These are phyloP conservation scores for Kentomonas sorsogonicus DNA, from an alignment of 208 protist species.

Conservation along the genomic window DNA sequence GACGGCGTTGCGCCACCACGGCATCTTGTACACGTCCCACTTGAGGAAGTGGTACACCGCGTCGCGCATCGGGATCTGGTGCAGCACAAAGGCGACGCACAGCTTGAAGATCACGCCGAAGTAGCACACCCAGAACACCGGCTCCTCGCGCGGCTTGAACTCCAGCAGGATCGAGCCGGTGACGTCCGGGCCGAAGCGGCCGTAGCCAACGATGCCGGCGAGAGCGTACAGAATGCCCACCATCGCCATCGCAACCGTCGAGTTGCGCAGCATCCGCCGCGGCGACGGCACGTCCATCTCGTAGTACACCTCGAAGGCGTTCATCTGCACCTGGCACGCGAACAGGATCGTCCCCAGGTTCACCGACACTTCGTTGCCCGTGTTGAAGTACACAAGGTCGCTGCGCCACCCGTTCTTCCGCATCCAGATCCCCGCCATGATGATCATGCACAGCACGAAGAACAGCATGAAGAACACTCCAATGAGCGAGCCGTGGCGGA, in stretches of 20 bases:
- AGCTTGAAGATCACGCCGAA: constrained; percentile 66
- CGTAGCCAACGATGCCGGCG: constrained; percentile 67
- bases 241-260: constrained; percentile 22
- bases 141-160: constrained; percentile 49
- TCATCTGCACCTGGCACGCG: constrained; percentile 59
- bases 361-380: constrained; percentile 27
- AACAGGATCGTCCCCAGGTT: constrained; percentile 46
- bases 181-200: constrained; percentile 45
- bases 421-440: constrained; percentile 22
- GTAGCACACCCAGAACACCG: constrained; percentile 50
- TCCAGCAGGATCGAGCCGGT: constrained; percentile 46
- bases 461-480: constrained; percentile 49
- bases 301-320: constrained; percentile 46
- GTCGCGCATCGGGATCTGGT: constrained; percentile 54
- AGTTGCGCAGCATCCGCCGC: constrained; percentile 35
- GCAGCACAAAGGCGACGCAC: constrained; percentile 58
- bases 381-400: constrained; percentile 34
- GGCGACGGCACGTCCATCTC: constrained; percentile 36
- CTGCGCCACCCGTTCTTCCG: constrained; percentile 25
- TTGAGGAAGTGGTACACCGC: constrained; percentile 47
- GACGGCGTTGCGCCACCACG: constrained; percentile 45
- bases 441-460: constrained; percentile 53
- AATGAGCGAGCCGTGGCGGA: constrained; percentile 51
- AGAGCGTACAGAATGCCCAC: constrained; percentile 60
- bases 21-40: constrained; percentile 40